These are phyloP conservation scores for Pyrus pyrifolia DNA, from an alignment of 306 rosid genomes.

Conservation along the genomic window DNA sequence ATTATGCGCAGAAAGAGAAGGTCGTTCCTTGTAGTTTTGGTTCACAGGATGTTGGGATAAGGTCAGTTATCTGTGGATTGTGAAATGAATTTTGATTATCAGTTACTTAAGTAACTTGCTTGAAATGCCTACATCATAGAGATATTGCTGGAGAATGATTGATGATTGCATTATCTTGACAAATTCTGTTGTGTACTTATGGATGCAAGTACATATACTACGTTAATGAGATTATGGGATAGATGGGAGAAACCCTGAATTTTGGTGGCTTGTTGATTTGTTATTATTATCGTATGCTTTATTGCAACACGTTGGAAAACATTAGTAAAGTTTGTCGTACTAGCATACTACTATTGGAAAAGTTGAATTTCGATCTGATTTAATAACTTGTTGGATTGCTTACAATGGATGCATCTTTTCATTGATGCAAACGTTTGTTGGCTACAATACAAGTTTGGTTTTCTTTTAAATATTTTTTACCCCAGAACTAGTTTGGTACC, in stretches of 20 bases:
- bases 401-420: neutral
- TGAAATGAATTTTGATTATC: conserved; percentile 4
- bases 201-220: neutral
- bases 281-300: too few species aligned
- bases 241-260: neutral
- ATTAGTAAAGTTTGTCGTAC: neutral
- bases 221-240: neutral
- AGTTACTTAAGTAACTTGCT: neutral
- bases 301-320: too few species aligned
- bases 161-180: neutral
- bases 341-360: neutral
- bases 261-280: neutral
- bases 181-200: neutral
- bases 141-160: neutral
- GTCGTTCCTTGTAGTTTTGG: conserved; percentile 60
- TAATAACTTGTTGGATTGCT: neutral
- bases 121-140: neutral
- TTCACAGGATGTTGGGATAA: conserved; percentile 54
- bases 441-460: neutral
- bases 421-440: neutral
- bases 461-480: neutral
- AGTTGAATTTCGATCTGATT: neutral
- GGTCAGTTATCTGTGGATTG: conserved; percentile 48
- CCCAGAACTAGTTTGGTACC: neutral
- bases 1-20: conserved; percentile 97